Conservation (phyloP, 192 early-diverging fungal species). For the Backusella morwellensis region DNA sequence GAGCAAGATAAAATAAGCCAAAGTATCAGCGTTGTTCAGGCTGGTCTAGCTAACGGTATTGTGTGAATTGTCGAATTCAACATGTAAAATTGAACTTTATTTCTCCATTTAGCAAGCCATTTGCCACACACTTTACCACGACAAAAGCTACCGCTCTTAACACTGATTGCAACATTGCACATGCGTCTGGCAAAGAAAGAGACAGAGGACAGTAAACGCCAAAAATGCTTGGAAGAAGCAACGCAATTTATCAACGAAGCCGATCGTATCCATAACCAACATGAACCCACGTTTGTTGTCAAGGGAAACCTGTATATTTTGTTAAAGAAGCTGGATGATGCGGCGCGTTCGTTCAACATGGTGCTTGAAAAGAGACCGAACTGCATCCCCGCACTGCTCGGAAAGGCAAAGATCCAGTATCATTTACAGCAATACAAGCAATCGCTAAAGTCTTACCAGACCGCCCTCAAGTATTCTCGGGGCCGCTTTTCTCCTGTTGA, state of each 20-base stretch:
- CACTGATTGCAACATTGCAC: constrained; percentile 70
- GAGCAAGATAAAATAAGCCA: constrained; percentile 59
- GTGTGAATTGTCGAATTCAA: background rate
- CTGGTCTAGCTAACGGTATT: constrained; percentile 50
- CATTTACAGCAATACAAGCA: constrained; percentile 58
- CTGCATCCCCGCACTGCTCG: constrained; percentile 61
- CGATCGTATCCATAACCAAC: constrained; percentile 64
- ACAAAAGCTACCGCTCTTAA: constrained; percentile 67
- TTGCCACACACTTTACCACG: constrained; percentile 39
- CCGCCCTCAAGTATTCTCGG: constrained; percentile 62
- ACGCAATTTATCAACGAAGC: constrained; percentile 76
- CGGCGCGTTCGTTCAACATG: constrained; percentile 48
- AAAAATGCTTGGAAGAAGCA: constrained; percentile 63
- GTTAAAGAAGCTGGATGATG: constrained; percentile 54
- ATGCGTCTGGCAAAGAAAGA: constrained; percentile 63
- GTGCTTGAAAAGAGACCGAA: constrained; percentile 45
- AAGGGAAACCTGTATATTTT: constrained; percentile 65
- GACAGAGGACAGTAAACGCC: constrained; percentile 37
- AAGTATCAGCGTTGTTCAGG: constrained; percentile 54
- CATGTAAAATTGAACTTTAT: no score
- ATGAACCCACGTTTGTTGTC: constrained; percentile 69
- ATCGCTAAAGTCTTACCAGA: constrained; percentile 78
- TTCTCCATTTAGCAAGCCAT: constrained; percentile 5
- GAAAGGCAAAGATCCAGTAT: constrained; percentile 63
- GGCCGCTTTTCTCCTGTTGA: constrained; percentile 40